Conservation (phyloP, 2,329 filamentous ascomycete species). For the Emydomyces testavorans region DNA sequence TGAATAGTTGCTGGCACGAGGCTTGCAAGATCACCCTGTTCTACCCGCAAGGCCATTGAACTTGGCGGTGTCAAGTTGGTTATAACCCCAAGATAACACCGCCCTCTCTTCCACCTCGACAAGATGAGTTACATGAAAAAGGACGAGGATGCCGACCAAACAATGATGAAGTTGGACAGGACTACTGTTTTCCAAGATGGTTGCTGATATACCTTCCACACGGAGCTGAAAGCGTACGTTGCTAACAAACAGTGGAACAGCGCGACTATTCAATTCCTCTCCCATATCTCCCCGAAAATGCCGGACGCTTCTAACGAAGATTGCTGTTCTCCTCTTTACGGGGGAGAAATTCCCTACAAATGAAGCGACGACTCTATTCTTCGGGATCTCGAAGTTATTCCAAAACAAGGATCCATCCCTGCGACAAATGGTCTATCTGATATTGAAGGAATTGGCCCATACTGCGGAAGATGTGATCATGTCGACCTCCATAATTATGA, state of each 20-base stretch:
- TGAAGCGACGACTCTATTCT: conserved; percentile 96
- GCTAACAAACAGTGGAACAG: conserved; percentile 38
- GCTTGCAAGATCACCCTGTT: conserved; percentile 10
- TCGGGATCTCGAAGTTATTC: conserved; percentile 97
- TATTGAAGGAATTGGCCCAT: conserved; percentile 92
- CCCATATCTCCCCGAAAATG: conserved; percentile 96
- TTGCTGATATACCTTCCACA: conserved; percentile 31
- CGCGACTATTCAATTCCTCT: conserved; percentile 93
- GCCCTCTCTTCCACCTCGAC: conserved; percentile 14
- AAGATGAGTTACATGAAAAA: conserved; percentile 96
- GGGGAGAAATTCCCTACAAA: conserved; percentile 95
- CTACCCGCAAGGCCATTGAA: conserved; percentile 6
- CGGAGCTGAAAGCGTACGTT: conserved; percentile 11
- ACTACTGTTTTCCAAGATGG: conserved; percentile 99
- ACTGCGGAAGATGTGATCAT: conserved; percentile 99
- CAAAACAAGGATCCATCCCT: conserved; percentile 98
- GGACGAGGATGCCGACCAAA: conserved; percentile 91
- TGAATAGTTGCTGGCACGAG: conserved; percentile 18
- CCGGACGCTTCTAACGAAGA: conserved; percentile 93
- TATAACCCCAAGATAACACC: neutral
- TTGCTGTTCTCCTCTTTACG: conserved; percentile 88
- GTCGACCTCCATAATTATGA: conserved; percentile 99
- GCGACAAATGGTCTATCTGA: conserved; percentile 96
- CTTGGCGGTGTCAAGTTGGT: conserved; percentile 8
- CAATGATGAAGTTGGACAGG: conserved; percentile 92